Percentiles rank a stretch among this genome's conserved stretches.
Conservation (phyloP, 2,329 filamentous ascomycete species). For the Ramichloridium luteum region DNA sequence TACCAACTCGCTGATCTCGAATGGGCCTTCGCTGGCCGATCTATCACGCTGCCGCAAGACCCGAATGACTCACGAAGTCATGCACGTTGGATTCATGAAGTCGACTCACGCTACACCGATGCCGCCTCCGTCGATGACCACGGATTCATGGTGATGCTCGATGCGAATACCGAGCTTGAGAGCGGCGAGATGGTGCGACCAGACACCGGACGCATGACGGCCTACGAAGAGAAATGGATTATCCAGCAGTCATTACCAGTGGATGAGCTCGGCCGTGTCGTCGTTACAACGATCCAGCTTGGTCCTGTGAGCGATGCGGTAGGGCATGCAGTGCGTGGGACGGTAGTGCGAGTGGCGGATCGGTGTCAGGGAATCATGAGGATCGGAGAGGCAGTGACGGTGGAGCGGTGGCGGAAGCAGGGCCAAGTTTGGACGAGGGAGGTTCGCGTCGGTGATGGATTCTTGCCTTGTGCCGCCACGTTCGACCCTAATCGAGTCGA, state of each 20-base stretch:
- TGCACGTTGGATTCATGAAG: slow-evolving; percentile 46
- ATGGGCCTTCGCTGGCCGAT: slow-evolving; percentile 53
- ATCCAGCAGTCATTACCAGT: slow-evolving; percentile 25
- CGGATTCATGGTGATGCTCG: slow-evolving; percentile 42
- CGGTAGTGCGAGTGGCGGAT: slow-evolving; percentile 42
- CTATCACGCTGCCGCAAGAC: slow-evolving; percentile 20
- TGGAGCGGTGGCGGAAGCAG: slow-evolving; percentile 45
- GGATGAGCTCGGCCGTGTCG: slow-evolving; percentile 29
- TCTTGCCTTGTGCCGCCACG: background rate
- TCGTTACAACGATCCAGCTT: slow-evolving; percentile 13
- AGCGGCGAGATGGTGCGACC: slow-evolving; percentile 50
- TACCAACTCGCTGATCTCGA: slow-evolving; percentile 35
- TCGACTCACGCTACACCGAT: slow-evolving; percentile 40
- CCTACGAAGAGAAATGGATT: slow-evolving; percentile 40
- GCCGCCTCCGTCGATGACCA: slow-evolving; percentile 38
- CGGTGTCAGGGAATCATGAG: slow-evolving; percentile 46
- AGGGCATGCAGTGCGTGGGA: slow-evolving; percentile 30
- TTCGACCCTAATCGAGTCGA: background rate
- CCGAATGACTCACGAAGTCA: background rate
- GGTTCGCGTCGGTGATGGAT: background rate
- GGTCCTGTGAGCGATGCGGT: slow-evolving; percentile 29
- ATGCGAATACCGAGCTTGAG: slow-evolving; percentile 37
- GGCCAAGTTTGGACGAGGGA: background rate
- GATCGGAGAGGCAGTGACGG: slow-evolving; percentile 30
- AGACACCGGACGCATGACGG: slow-evolving; percentile 35